Evolutionary conservation across 441 rosid genomes (phyloP).

Genomic region (Erysimum pusillum): DNA sequence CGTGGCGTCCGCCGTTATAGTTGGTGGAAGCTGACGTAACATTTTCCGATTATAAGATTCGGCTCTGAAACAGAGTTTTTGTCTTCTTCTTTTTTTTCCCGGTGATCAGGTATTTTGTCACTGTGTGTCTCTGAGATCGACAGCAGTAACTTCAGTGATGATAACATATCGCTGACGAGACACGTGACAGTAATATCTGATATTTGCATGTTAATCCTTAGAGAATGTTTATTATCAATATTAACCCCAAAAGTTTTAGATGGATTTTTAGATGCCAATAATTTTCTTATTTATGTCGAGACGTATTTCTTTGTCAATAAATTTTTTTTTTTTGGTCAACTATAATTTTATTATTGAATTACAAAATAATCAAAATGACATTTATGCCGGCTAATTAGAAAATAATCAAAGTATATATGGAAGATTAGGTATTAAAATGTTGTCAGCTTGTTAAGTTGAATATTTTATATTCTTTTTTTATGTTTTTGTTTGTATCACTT

Average conservation of each 20-base stretch:
- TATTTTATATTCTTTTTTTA: neutral
- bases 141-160: constrained; percentile 11
- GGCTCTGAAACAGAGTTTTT: neutral
- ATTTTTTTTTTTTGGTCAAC: too few species aligned
- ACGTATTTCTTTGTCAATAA: too few species aligned
- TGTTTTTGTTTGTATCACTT: neutral
- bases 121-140: constrained; percentile 17
- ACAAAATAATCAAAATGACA: neutral
- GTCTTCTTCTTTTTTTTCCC: neutral
- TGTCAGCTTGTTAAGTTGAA: neutral
- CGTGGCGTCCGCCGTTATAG: constrained; percentile 42
- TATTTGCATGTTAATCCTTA: constrained; percentile 25
- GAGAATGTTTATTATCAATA: neutral
- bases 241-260: constrained; percentile 8
- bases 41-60: constrained; percentile 23
- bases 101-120: constrained; percentile 12
- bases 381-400: too few species aligned
- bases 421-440: neutral
- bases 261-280: too few species aligned
- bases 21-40: constrained; percentile 43
- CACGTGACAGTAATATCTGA: constrained; percentile 19
- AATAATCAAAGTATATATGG: neutral
- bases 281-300: too few species aligned
- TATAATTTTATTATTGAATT: too few species aligned
- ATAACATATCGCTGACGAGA: neutral